Percentiles rank a stretch among this genome's conserved stretches.
Conservation (phyloP, 2,329 filamentous ascomycete genomes). For the Aspergillus pseudoterreus region DNA sequence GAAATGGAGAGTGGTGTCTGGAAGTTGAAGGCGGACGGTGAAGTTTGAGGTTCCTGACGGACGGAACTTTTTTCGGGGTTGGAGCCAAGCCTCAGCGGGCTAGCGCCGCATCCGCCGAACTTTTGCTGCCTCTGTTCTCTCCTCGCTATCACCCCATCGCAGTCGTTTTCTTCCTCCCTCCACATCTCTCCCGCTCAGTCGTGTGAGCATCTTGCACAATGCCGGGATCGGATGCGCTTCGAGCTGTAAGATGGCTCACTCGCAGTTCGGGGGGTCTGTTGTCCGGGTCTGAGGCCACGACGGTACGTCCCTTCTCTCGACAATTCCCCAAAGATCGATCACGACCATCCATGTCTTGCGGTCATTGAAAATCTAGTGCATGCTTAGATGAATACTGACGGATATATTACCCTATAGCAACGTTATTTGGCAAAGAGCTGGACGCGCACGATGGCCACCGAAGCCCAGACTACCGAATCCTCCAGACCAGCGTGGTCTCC, state of each 20-base stretch:
- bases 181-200: background rate
- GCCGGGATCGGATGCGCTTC: slow-evolving; percentile 34
- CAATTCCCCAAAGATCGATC: background rate
- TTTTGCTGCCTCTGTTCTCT: slow-evolving; percentile 23
- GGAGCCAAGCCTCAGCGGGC: slow-evolving; percentile 30
- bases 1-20: slow-evolving; percentile 13
- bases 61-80: slow-evolving; percentile 37
- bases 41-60: slow-evolving; percentile 17
- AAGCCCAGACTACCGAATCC: slow-evolving; percentile 35
- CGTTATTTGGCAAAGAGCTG: slow-evolving; percentile 34
- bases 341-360: slow-evolving; percentile 2
- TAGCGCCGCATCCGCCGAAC: slow-evolving; percentile 31
- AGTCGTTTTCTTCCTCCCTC: background rate
- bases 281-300: slow-evolving; percentile 31
- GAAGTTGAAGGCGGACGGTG: slow-evolving; percentile 15
- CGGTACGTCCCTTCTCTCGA: slow-evolving; percentile 25
- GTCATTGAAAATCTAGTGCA: slow-evolving; percentile 3
- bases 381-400: slow-evolving; percentile 19
- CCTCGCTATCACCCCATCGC: background rate
- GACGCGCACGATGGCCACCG: slow-evolving; percentile 49
- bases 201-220: slow-evolving; percentile 20
- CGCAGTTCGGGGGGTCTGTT: slow-evolving; percentile 34
- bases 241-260: slow-evolving; percentile 36
- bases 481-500: slow-evolving; percentile 36
- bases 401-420: slow-evolving; percentile 34